These are phyloP conservation scores for Gossypium stocksii DNA, from an alignment of 345 rosid species.

Conservation along the genomic window DNA sequence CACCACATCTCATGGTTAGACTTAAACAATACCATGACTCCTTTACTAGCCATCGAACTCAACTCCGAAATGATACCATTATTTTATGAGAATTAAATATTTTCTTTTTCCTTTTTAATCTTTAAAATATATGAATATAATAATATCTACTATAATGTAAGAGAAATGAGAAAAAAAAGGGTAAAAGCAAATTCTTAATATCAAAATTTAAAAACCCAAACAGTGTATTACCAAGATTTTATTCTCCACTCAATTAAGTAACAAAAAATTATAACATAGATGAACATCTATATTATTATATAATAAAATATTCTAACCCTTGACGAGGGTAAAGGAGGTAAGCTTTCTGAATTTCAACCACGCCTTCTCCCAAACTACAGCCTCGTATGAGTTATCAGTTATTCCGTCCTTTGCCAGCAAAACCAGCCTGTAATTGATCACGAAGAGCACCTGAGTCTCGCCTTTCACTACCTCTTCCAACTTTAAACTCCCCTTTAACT, in stretches of 20 bases:
- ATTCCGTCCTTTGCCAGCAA: slow-evolving; percentile 24
- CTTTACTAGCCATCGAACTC: no score
- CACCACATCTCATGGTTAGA: no score
- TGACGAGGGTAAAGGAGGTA: slow-evolving; percentile 24
- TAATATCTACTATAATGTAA: no score
- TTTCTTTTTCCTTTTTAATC: neutral
- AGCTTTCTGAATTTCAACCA: slow-evolving; percentile 28
- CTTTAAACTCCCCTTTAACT: slow-evolving; percentile 19
- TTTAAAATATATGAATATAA: no score
- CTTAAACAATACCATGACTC: no score
- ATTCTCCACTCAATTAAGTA: neutral
- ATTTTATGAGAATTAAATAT: no score
- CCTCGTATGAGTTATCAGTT: slow-evolving; percentile 22
- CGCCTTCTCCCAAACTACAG: slow-evolving; percentile 43
- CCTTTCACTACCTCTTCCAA: slow-evolving; percentile 33
- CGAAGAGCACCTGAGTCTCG: slow-evolving; percentile 42
- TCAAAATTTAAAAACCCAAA: neutral
- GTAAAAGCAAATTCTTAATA: neutral
- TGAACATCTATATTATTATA: neutral
- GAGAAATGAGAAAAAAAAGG: neutral
- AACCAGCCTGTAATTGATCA: slow-evolving; percentile 40
- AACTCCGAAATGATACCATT: no score
- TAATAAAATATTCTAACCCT: neutral
- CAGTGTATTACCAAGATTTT: neutral
- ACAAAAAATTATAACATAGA: neutral